A percentile compares a stretch with the other conserved stretches of the same genome.
phyloP scores from a whole-genome alignment of 75 land plant genomes.

The Selaginella tamariscina region DNA sequence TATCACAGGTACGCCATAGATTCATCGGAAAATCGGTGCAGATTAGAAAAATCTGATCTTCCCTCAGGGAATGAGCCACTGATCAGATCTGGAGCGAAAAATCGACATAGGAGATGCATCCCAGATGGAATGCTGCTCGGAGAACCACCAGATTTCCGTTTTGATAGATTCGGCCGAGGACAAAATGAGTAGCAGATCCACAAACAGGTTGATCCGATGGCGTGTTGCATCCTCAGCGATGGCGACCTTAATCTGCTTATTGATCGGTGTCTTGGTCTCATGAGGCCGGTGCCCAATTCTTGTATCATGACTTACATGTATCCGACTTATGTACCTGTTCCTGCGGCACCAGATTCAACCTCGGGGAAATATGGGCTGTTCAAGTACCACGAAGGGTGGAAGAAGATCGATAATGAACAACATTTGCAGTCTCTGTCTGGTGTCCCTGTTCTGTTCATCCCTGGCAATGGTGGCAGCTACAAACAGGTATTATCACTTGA shows the following conservation, averaged over 20 bases:
- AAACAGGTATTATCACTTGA: conserved; percentile 3
- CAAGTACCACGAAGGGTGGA: conserved; percentile 8
- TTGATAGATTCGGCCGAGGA: too few relatives aligned
- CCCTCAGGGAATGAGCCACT: too few relatives aligned
- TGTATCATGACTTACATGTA: conserved; percentile 14
- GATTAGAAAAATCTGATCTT: too few relatives aligned
- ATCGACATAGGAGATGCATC: too few relatives aligned
- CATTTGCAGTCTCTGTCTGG: conserved; percentile 67
- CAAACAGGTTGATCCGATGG: not conserved
- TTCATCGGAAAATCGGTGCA: too few relatives aligned
- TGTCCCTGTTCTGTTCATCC: conserved; percentile 20
- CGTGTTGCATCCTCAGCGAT: not conserved
- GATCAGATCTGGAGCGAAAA: too few relatives aligned
- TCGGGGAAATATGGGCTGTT: conserved; percentile 6
- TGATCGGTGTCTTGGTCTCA: not conserved
- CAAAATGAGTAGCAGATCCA: not conserved
- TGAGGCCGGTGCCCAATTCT: conserved; percentile 10
- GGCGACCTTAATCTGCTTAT: not conserved
- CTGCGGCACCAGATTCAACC: not conserved
- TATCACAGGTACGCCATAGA: too few relatives aligned
- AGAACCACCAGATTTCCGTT: too few relatives aligned
- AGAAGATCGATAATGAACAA: conserved; percentile 25
- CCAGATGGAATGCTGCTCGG: too few relatives aligned
- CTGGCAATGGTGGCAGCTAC: conserved; percentile 8
- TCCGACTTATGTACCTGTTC: conserved; percentile 13